Percentiles rank a stretch among this genome's conserved stretches.
Evolutionary conservation across 495 filamentous ascomycete species (phyloP).

Genomic region (Tuber indicum): DNA sequence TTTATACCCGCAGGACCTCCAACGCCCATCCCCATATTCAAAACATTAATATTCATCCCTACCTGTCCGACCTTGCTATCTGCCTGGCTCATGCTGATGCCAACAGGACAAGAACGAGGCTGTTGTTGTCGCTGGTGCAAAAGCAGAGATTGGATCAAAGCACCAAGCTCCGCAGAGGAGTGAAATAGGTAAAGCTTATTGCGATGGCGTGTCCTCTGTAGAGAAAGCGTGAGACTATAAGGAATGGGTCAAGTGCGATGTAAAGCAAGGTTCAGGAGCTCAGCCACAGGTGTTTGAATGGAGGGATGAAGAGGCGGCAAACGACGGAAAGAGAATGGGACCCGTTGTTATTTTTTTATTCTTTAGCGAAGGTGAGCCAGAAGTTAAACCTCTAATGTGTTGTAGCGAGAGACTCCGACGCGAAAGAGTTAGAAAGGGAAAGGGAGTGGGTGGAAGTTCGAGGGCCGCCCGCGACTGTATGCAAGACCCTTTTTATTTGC

Average conservation of each 20-base stretch:
- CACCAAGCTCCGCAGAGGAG: not conserved
- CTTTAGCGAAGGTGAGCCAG: not conserved
- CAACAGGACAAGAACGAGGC: slow-evolving; percentile 20
- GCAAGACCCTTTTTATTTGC: slow-evolving; percentile 3
- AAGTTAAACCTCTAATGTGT: not conserved
- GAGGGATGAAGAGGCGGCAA: not conserved
- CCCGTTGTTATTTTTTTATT: not conserved
- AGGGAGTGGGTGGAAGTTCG: not conserved
- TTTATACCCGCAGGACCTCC: slow-evolving; percentile 47
- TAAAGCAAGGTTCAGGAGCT: not conserved
- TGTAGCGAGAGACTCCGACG: slow-evolving; percentile 3
- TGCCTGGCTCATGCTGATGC: slow-evolving; percentile 61
- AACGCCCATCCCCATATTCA: slow-evolving; percentile 36
- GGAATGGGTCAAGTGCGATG: not conserved
- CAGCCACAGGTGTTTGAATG: not conserved
- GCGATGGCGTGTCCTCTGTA: not conserved
- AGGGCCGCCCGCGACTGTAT: slow-evolving; percentile 5
- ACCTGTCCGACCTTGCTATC: slow-evolving; percentile 52
- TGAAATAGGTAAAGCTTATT: not conserved
- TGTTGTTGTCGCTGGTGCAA: slow-evolving; percentile 11
- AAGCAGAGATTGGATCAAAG: slow-evolving; percentile 4
- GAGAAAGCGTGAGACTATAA: not conserved
- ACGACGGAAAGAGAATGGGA: not conserved
- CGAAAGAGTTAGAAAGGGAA: not conserved
- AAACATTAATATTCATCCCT: slow-evolving; percentile 44